Conservation (phyloP, 495 filamentous ascomycete species). For the Penicillium pancosmium region DNA sequence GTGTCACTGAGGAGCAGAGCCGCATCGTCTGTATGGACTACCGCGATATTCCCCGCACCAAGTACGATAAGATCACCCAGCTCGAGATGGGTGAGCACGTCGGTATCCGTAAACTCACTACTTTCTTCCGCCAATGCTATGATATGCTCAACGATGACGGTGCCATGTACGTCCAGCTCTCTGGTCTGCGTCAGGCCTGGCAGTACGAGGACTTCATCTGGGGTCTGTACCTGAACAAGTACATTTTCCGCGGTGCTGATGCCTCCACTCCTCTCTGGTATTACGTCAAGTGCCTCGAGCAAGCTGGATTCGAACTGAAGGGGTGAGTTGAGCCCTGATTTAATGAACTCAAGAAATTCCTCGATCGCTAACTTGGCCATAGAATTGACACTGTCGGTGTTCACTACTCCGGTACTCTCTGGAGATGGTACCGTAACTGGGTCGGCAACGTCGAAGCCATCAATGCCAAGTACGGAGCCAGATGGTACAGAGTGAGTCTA, state of each 20-base stretch:
- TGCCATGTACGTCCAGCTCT: slow-evolving; percentile 80
- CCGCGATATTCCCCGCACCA: slow-evolving; percentile 72
- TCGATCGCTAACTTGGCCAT: not conserved
- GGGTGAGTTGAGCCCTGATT: slow-evolving; percentile 19
- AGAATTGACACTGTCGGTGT: slow-evolving; percentile 56
- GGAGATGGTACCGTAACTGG: slow-evolving; percentile 62
- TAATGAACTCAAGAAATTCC: not conserved
- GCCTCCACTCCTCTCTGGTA: slow-evolving; percentile 79
- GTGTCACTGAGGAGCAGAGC: slow-evolving; percentile 59
- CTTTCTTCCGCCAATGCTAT: slow-evolving; percentile 72
- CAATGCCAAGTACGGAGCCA: slow-evolving; percentile 52
- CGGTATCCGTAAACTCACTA: slow-evolving; percentile 70
- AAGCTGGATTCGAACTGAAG: slow-evolving; percentile 68
- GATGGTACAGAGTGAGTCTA: slow-evolving; percentile 54
- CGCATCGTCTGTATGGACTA: slow-evolving; percentile 67
- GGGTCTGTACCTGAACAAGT: slow-evolving; percentile 93
- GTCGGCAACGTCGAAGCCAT: slow-evolving; percentile 53
- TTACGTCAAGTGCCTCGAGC: slow-evolving; percentile 69
- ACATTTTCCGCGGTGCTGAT: slow-evolving; percentile 87
- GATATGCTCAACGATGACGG: slow-evolving; percentile 90
- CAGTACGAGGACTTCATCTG: slow-evolving; percentile 88
- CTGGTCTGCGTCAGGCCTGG: slow-evolving; percentile 79
- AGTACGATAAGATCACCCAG: slow-evolving; percentile 83
- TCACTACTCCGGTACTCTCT: slow-evolving; percentile 58
- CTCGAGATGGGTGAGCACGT: slow-evolving; percentile 93